Evolutionary conservation across 2,329 filamentous ascomycete species (phyloP), one percentile per base, ranked within the genome.

Genomic region (Beauveria australis): DNA sequence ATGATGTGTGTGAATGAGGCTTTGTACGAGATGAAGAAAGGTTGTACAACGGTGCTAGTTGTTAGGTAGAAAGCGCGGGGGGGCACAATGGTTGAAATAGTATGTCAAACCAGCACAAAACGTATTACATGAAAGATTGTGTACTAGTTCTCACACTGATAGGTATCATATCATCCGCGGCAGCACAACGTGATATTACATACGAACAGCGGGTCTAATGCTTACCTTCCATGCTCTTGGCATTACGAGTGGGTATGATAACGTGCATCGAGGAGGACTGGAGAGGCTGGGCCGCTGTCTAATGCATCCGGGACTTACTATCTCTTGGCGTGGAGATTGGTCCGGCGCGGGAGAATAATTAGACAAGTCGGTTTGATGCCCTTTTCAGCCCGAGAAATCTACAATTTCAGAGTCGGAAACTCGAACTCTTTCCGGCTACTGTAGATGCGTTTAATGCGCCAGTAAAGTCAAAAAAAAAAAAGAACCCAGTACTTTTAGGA

Each of bases 191-290:
- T 26, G 48, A 61, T 57, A 55, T 61, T 61, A 61, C 59, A 55
- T 47, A 33, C 37, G 7, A n/a, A 12, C 28, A 30, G 59, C 59
- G 59, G 53, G 53, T 61, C 53, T 44, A 46, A 57, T 57, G 59
- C 59, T 61, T 61, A 61, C 59, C 48, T 18, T n/a, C 53, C 53
- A 51, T 9, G 30, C 33, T 16, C 59, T 61, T 61, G 59, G 59
- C 59, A 61, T 53, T 43, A 54, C 26, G n/a, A 18, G 59, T 61
- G 59, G 59, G 9, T 46, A 57, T 57, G 46, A 61, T 61, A 61
- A 52, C 37, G 40, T 26, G 18, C 18, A 52, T 44, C n/a, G 22
- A n/a, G 8, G 22, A n/a, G 8, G 14, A 51, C 18, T 44, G 40
- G 8, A 19, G 43, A 52, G 46, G 37, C 14, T 57, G 53, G 33